A percentile compares a stretch with the other conserved stretches of the same genome.
Evolutionary conservation across 352 stramenopile species (phyloP).

Genomic region (Phytophthora europaea): DNA sequence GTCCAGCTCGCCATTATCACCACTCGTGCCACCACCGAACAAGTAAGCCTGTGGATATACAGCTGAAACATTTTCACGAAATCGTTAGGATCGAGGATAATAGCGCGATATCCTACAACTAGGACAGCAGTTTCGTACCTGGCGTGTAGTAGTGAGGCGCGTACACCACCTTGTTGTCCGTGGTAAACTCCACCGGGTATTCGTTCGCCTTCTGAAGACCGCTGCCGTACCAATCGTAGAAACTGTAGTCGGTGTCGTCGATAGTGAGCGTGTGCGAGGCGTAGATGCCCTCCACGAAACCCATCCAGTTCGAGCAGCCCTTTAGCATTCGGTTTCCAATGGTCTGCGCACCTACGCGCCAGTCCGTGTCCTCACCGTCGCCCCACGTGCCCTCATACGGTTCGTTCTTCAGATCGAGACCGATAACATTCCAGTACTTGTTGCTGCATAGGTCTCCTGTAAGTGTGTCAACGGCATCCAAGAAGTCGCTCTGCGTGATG

Average conservation of each 20-base stretch:
- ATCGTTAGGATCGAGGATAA: too few species aligned
- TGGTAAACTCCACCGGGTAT: constrained; percentile 46
- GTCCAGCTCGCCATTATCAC: constrained; percentile 32
- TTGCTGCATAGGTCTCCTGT: constrained; percentile 57
- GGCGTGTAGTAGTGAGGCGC: constrained; percentile 78
- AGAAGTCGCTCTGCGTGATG: constrained; percentile 47
- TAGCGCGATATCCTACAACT: background rate
- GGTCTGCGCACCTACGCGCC: constrained; percentile 44
- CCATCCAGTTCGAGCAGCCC: constrained; percentile 67
- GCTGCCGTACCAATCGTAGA: constrained; percentile 73
- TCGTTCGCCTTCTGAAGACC: constrained; percentile 49
- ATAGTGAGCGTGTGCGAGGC: constrained; percentile 45
- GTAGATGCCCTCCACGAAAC: constrained; percentile 72
- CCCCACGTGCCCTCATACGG: constrained; percentile 61
- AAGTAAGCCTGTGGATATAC: constrained; percentile 70
- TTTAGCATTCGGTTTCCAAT: constrained; percentile 71
- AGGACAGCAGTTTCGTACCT: background rate
- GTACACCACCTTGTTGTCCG: constrained; percentile 71
- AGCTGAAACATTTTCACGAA: constrained; percentile 6
- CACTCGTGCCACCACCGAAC: constrained; percentile 46
- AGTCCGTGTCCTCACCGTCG: constrained; percentile 50
- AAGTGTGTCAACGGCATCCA: constrained; percentile 57
- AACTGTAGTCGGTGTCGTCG: constrained; percentile 48
- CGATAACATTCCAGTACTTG: constrained; percentile 84
- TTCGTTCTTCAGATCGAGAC: constrained; percentile 80